Percentiles rank a stretch among this genome's conserved stretches.
Conservation (phyloP, 768 basidiomycete species). For the Suillus lakei region DNA sequence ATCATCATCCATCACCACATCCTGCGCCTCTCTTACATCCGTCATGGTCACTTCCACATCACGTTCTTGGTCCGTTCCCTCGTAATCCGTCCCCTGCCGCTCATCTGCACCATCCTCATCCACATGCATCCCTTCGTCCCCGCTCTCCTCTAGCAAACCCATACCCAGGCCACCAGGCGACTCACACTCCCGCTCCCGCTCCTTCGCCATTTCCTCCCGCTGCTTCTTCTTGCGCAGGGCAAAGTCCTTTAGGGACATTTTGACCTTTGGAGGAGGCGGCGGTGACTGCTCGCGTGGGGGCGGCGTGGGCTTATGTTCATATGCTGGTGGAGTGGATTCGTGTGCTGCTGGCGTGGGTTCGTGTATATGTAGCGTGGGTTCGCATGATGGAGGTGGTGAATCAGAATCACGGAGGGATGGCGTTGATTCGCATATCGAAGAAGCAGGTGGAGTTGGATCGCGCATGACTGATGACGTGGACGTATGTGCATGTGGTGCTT, state of each 20-base stretch:
- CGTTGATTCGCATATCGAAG: background rate
- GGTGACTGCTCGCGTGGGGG: slow-evolving; percentile 28
- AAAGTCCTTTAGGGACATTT: slow-evolving; percentile 62
- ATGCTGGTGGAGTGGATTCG: slow-evolving; percentile 17
- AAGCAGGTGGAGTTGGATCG: background rate
- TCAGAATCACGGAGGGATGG: background rate
- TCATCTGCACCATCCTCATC: slow-evolving; percentile 19
- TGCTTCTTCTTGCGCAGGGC: slow-evolving; percentile 58
- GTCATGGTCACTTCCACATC: background rate
- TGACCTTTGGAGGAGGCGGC: slow-evolving; percentile 52
- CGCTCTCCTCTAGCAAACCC: background rate
- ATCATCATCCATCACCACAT: slow-evolving; percentile 16
- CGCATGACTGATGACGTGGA: background rate
- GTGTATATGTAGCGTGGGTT: background rate
- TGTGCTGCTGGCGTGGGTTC: slow-evolving; percentile 11
- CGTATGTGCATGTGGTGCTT: background rate
- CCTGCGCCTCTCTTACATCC: slow-evolving; percentile 9
- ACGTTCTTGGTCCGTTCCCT: background rate
- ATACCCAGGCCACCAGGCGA: slow-evolving; percentile 10
- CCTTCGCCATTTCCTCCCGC: slow-evolving; percentile 44
- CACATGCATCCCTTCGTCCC: slow-evolving; percentile 7
- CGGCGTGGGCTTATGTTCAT: slow-evolving; percentile 14
- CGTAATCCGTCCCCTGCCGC: background rate
- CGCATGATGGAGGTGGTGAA: background rate
- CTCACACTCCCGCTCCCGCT: slow-evolving; percentile 5